Conservation (phyloP, 371 early-diverging fungal genomes). For the Apophysomyces sp. region DNA sequence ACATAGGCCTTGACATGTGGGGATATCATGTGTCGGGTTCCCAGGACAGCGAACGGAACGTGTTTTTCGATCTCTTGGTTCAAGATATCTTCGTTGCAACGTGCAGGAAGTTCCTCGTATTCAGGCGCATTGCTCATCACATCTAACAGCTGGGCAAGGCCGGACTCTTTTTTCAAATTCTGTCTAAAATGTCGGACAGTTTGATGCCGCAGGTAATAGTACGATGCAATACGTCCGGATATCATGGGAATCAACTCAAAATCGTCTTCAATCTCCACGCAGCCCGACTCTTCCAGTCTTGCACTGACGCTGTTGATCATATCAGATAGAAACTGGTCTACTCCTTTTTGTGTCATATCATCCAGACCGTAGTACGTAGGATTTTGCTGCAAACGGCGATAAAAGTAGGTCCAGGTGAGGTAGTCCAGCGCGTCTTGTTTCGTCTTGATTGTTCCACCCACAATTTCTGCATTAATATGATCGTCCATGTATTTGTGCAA, state of each 20-base stretch:
- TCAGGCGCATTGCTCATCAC: slow-evolving; percentile 81
- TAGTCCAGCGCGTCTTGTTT: slow-evolving; percentile 94
- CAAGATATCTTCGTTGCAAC: slow-evolving; percentile 89
- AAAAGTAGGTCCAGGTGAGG: slow-evolving; percentile 94
- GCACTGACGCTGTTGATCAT: slow-evolving; percentile 70
- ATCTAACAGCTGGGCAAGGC: slow-evolving; percentile 63
- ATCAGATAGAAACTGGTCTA: slow-evolving; percentile 74
- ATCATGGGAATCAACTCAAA: slow-evolving; percentile 66
- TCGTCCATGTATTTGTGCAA: slow-evolving; percentile 78
- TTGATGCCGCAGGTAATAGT: slow-evolving; percentile 83
- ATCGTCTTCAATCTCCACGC: slow-evolving; percentile 66
- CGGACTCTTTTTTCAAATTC: slow-evolving; percentile 42
- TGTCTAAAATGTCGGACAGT: slow-evolving; percentile 73
- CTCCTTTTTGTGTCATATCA: slow-evolving; percentile 63
- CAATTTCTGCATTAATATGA: slow-evolving; percentile 93
- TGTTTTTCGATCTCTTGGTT: slow-evolving; percentile 75
- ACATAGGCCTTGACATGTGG: slow-evolving; percentile 91
- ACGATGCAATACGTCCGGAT: slow-evolving; percentile 82
- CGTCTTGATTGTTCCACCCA: slow-evolving; percentile 77
- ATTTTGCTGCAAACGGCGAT: slow-evolving; percentile 86
- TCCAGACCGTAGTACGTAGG: slow-evolving; percentile 95
- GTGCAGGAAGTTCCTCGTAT: slow-evolving; percentile 87
- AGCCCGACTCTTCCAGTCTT: slow-evolving; percentile 69
- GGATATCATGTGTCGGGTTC: slow-evolving; percentile 60
- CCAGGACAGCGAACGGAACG: slow-evolving; percentile 54